These are phyloP conservation scores for Lunasporangiospora selenospora DNA, from an alignment of 192 early-diverging fungal genomes.

Conservation along the genomic window DNA sequence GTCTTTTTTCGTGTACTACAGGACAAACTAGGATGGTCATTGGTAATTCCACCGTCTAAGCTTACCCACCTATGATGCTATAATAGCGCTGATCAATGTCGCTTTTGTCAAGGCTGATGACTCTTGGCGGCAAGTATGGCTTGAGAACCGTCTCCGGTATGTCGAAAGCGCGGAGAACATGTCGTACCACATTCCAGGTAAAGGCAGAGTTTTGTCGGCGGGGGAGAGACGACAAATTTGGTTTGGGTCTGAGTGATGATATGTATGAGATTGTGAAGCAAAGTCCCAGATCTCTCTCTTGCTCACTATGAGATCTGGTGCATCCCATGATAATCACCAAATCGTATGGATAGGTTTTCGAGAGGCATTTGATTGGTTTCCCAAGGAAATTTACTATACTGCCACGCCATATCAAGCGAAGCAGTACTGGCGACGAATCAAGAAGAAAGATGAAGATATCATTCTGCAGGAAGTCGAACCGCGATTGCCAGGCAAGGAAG, in stretches of 20 bases:
- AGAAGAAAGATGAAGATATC: no score
- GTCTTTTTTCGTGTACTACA: neutral
- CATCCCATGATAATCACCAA: no score
- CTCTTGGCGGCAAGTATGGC: slow-evolving; percentile 5
- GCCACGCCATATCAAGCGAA: slow-evolving; percentile 8
- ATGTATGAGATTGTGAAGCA: no score
- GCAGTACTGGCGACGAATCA: no score
- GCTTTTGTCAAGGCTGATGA: slow-evolving; percentile 4
- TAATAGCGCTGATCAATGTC: neutral
- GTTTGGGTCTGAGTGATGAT: no score
- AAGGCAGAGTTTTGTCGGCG: no score
- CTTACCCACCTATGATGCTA: neutral
- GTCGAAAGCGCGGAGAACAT: slow-evolving; percentile 10
- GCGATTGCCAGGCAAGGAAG: no score
- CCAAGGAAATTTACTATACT: slow-evolving; percentile 18
- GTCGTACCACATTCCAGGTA: slow-evolving; percentile 10
- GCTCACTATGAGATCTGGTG: no score
- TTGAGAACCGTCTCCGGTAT: neutral
- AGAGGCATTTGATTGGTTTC: slow-evolving; percentile 15
- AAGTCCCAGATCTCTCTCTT: no score
- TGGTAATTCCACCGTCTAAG: neutral
- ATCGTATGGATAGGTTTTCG: slow-evolving; percentile 19
- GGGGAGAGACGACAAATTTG: no score
- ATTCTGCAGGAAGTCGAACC: no score
- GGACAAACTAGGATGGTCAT: neutral